These are phyloP conservation scores for Oryza glaberrima DNA, from an alignment of 176 grass and related monocot genomes.

Conservation along the genomic window DNA sequence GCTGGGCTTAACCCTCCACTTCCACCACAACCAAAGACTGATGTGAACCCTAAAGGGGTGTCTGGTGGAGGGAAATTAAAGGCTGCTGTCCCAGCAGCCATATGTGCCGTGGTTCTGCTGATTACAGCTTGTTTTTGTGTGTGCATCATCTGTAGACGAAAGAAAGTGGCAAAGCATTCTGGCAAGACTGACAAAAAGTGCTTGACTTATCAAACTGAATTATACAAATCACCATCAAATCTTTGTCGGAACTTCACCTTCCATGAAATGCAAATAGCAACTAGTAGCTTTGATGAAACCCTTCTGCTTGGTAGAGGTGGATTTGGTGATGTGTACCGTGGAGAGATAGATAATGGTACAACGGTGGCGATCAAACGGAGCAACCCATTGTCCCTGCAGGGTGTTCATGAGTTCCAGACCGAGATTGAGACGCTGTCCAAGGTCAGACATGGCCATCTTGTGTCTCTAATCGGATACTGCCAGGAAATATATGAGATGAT, in stretches of 20 bases:
- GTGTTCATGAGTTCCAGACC: constrained; percentile 48
- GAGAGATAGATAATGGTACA: constrained; percentile 54
- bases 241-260: constrained; percentile 54
- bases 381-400: constrained; percentile 65
- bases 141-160: constrained; percentile 40
- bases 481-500: constrained; percentile 60
- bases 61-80: background rate
- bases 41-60: background rate
- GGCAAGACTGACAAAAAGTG: background rate
- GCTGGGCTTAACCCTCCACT: constrained; percentile 39
- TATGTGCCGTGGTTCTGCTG: constrained; percentile 35
- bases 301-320: constrained; percentile 69
- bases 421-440: constrained; percentile 52
- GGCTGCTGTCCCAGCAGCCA: background rate
- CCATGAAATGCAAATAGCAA: constrained; percentile 59
- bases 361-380: constrained; percentile 81
- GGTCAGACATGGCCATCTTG: constrained; percentile 55
- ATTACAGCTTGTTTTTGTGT: constrained; percentile 25
- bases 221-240: constrained; percentile 35
- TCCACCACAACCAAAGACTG: background rate
- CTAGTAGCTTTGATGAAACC: constrained; percentile 60
- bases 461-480: constrained; percentile 61
- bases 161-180: constrained; percentile 48
- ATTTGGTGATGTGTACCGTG: constrained; percentile 73
- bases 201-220: too few relatives aligned